Evolutionary conservation across 1,284 basidiomycete genomes (phyloP), one percentile per base, ranked within the genome.

Genomic region (Neonothopanus nambi): DNA sequence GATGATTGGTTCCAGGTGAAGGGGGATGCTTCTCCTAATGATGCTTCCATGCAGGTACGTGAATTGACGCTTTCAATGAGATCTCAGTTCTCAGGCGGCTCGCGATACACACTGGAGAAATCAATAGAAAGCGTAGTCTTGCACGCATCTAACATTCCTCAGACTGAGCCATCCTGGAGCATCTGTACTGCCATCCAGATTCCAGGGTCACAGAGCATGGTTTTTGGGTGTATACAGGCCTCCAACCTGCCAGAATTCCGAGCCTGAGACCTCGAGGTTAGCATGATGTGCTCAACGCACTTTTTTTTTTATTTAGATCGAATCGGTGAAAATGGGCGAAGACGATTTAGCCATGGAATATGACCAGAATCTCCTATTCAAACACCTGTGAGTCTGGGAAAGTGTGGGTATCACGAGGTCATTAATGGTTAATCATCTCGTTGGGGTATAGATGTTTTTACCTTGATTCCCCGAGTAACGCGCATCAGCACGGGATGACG

Each of bases 391-490:
- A 57, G 85, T 75, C 3, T 44, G n/a, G n/a, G n/a, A n/a, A n/a
- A n/a, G n/a, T 50, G n/a, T 43, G 41, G 33, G 20, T 51, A 21
- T 24, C 48, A 42, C 20, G 48, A 17, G 3, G 36, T 21, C 30
- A n/a, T 20, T 38, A 30, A n/a, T 24, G 15, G 17, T 24, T 39
- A 23, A 33, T 48, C 40, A 39, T 41, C 35, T 17, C 40, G 36
- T 30, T 52, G n/a, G 17, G n/a, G 18, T 40, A 24, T 55, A 92
- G 90, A 54, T 85, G 84, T 60, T 95, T 95, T 71, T 97, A 96
- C 69, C 75, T 97, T 36, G 94, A 96, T 68, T 84, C 90, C 1
- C 79, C 84, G 0, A 75, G 74, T 8, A 93, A 93, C 62, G 92
- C 93, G 0, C 67, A 65, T 6, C 71, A 73, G 61, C 79, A 92